Conservation (phyloP, 2,329 filamentous ascomycete species). For the Aspergillus glaucus region DNA sequence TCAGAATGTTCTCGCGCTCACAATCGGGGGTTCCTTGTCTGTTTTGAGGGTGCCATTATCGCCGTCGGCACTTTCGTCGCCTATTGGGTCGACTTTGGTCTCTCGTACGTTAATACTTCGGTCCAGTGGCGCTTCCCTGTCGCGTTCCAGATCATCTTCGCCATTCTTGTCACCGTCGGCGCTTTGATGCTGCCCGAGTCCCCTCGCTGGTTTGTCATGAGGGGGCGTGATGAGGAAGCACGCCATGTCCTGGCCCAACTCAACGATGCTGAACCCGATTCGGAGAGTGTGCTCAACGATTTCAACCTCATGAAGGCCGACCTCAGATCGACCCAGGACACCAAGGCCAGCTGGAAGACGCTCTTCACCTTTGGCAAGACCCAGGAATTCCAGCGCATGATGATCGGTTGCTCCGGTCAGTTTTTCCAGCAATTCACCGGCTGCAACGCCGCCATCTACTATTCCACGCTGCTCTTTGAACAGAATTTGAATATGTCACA, state of each 20-base stretch:
- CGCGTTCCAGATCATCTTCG: conserved; percentile 44
- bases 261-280: conserved; percentile 34
- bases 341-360: conserved; percentile 17
- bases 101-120: conserved; percentile 25
- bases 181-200: conserved; percentile 43
- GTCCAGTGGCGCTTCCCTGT: conserved; percentile 42
- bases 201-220: conserved; percentile 49
- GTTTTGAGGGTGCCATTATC: conserved; percentile 28
- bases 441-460: conserved; percentile 43
- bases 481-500: conserved; percentile 24
- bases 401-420: conserved; percentile 25
- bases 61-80: conserved; percentile 27
- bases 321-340: conserved; percentile 32
- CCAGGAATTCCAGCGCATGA: conserved; percentile 25
- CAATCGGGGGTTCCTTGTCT: conserved; percentile 30
- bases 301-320: conserved; percentile 42
- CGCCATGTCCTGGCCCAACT: conserved; percentile 44
- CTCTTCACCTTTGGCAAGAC: conserved; percentile 25
- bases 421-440: conserved; percentile 42
- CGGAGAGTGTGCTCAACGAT: conserved; percentile 20
- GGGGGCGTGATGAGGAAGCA: conserved; percentile 44
- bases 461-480: conserved; percentile 41
- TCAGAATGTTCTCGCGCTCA: conserved; percentile 30
- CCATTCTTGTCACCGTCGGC: conserved; percentile 14
- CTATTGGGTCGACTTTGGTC: conserved; percentile 32